phyloP scores from a whole-genome alignment of 31 red algal genomes.

The Odonthalia washingtoniensis region DNA sequence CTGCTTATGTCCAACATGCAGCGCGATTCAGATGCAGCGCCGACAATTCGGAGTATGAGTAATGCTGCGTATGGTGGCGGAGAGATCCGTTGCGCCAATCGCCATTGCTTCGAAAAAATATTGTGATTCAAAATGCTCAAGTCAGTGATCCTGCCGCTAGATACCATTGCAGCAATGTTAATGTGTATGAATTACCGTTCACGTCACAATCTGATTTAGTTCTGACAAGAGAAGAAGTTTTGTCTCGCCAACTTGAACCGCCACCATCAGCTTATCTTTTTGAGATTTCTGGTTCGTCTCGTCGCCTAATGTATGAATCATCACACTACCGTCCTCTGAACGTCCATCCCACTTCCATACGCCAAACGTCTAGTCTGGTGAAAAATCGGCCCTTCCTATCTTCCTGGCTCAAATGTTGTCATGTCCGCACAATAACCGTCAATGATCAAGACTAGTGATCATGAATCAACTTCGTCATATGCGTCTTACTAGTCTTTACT shows the following conservation, averaged over 20 bases:
- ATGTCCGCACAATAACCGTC: neutral
- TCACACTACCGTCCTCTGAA: neutral
- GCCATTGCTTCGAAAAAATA: slow-evolving; percentile 90
- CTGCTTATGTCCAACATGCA: slow-evolving; percentile 88
- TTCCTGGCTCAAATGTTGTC: neutral
- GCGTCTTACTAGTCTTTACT: too few relatives aligned
- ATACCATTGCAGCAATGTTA: slow-evolving; percentile 78
- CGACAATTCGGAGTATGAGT: slow-evolving; percentile 74
- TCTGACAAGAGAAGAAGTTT: slow-evolving; percentile 73
- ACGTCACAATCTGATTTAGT: slow-evolving; percentile 53
- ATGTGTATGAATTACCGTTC: slow-evolving; percentile 91
- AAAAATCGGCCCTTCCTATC: neutral
- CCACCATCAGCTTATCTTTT: slow-evolving; percentile 91
- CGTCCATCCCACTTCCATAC: neutral
- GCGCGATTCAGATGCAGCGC: slow-evolving; percentile 77
- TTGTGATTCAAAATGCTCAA: slow-evolving; percentile 76
- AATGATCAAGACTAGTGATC: neutral
- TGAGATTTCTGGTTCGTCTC: slow-evolving; percentile 14
- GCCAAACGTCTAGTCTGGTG: neutral
- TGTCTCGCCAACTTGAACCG: slow-evolving; percentile 79
- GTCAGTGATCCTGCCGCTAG: slow-evolving; percentile 34
- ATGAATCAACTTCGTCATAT: neutral
- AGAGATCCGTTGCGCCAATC: slow-evolving; percentile 80
- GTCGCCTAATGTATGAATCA: slow-evolving; percentile 10
- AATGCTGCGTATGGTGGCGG: slow-evolving; percentile 82